Evolutionary conservation across 768 basidiomycete genomes (phyloP).

Genomic region (Jaapia argillacea): DNA sequence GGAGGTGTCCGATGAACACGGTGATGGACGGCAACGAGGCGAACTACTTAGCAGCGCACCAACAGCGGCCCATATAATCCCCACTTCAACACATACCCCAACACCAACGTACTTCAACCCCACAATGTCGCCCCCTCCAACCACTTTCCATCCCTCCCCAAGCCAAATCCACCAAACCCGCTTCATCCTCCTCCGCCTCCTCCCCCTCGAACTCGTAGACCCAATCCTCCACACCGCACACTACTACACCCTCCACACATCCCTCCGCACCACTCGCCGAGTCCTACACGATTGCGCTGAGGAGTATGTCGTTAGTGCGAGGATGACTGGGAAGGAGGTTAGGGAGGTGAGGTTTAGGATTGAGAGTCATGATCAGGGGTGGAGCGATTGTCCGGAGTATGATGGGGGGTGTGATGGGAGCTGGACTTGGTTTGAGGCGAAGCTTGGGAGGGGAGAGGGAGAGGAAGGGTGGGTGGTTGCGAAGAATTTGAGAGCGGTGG

Average conservation of each 20-base stretch:
- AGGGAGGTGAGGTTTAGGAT: neutral
- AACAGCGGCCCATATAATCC: no score
- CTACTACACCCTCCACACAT: conserved; percentile 1
- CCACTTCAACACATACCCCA: no score
- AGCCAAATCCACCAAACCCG: neutral
- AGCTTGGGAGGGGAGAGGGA: neutral
- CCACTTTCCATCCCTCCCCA: no score
- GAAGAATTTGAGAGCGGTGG: neutral
- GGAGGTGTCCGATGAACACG: no score
- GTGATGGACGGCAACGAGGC: no score
- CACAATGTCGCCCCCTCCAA: no score
- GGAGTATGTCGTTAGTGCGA: no score
- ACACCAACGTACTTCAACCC: no score
- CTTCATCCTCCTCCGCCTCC: neutral
- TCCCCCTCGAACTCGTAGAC: conserved; percentile 1
- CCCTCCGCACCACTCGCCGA: neutral
- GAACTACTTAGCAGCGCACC: no score
- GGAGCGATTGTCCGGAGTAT: neutral
- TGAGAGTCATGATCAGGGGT: neutral
- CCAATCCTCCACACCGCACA: neutral
- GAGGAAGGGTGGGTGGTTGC: neutral
- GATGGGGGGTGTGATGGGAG: neutral
- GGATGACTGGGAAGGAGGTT: no score
- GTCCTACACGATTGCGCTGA: neutral
- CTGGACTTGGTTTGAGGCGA: neutral